Conservation (phyloP, 2,329 filamentous ascomycete genomes). For the Ophiostoma montium region DNA sequence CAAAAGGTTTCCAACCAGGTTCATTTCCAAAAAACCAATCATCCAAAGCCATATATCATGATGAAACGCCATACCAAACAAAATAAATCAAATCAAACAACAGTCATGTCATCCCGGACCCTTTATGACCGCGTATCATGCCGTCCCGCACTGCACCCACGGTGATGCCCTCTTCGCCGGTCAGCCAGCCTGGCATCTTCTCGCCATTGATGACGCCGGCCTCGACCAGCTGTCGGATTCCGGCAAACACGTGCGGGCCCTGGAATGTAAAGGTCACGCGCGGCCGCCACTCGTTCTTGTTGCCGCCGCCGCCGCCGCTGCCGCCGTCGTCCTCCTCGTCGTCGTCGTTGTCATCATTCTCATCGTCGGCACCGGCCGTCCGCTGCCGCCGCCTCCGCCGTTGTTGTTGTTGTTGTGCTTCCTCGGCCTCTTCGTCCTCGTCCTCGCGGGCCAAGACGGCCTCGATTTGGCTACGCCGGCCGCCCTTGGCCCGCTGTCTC, state of each 20-base stretch:
- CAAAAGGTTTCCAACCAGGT: too few species aligned
- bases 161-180: conserved; percentile 71
- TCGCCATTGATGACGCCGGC: conserved; percentile 60
- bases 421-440: conserved; percentile 12
- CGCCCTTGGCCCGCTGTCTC: conserved; percentile 3
- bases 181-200: conserved; percentile 82
- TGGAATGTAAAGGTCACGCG: conserved; percentile 53
- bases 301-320: too few species aligned
- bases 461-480: conserved; percentile 24
- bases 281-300: conserved; percentile 33
- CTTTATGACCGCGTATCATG: conserved; percentile 44
- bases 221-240: conserved; percentile 65
- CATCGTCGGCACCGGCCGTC: conserved; percentile 16
- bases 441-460: conserved; percentile 20
- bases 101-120: conserved; percentile 32
- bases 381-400: conserved; percentile 15
- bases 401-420: too few species aligned
- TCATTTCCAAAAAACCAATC: too few species aligned
- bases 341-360: conserved; percentile 6
- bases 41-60: too few species aligned
- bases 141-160: conserved; percentile 55
- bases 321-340: conserved; percentile 14
- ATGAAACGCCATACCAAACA: neutral
- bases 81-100: neutral
- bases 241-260: conserved; percentile 67